phyloP scores from a whole-genome alignment of 208 protist genomes.

The Tritrichomonas foetus region DNA sequence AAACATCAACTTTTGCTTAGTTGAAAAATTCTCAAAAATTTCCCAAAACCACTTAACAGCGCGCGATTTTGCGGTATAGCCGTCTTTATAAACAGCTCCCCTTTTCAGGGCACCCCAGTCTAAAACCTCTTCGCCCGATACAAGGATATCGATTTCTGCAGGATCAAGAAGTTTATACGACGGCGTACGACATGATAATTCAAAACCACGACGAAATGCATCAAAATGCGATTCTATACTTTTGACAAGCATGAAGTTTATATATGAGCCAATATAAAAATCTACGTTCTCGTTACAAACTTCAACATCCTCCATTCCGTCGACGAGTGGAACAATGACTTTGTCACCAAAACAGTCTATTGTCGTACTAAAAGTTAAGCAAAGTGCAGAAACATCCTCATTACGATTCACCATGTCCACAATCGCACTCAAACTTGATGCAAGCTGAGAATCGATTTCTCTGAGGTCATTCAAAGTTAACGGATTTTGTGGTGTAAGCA shows the following conservation, averaged over 20 bases:
- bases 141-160: constrained; percentile 20
- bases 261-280: constrained; percentile 49
- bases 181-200: not conserved
- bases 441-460: constrained; percentile 48
- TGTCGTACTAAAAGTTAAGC: constrained; percentile 2
- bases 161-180: not conserved
- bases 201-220: not conserved
- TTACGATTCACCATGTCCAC: not conserved
- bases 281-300: constrained; percentile 53
- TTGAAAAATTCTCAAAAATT: constrained; percentile 55
- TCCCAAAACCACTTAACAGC: constrained; percentile 61
- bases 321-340: constrained; percentile 43
- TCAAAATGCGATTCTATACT: not conserved
- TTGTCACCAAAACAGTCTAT: constrained; percentile 45
- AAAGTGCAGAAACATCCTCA: not conserved
- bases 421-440: not conserved
- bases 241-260: not conserved
- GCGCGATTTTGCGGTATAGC: constrained; percentile 51
- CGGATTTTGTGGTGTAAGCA: constrained; percentile 1
- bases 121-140: not conserved
- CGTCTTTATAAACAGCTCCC: constrained; percentile 52
- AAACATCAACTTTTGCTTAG: constrained; percentile 58
- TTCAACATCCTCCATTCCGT: constrained; percentile 42
- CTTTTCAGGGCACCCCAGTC: not conserved
- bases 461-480: constrained; percentile 45